A percentile compares a stretch with the other conserved stretches of the same genome.
phyloP scores from a whole-genome alignment of 768 basidiomycete genomes.

The Tylopilus felleus region DNA sequence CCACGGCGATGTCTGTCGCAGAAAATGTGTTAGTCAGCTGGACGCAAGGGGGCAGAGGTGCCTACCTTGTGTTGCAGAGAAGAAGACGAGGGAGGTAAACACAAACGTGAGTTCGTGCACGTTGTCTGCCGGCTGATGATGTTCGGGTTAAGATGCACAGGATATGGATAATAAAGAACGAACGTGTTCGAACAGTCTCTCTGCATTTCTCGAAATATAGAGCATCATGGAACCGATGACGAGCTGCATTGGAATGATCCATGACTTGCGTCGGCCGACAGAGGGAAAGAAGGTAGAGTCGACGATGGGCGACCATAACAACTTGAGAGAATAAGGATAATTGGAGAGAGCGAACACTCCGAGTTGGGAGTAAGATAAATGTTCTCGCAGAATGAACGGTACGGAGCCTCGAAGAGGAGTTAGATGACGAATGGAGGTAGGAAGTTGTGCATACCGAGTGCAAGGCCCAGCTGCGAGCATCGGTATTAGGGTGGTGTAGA shows the following conservation, averaged over 20 bases:
- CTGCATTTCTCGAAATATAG: conserved; percentile 69
- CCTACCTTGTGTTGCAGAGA: conserved; percentile 95
- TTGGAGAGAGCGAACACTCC: conserved; percentile 90
- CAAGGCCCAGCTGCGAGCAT: conserved; percentile 68
- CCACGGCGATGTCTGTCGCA: conserved; percentile 87
- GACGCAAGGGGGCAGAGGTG: neutral
- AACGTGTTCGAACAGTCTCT: conserved; percentile 78
- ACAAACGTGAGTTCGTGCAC: conserved; percentile 73
- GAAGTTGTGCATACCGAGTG: conserved; percentile 56
- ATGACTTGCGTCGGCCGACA: conserved; percentile 93
- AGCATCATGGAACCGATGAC: conserved; percentile 84
- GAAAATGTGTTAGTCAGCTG: conserved; percentile 12
- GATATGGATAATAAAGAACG: conserved; percentile 12
- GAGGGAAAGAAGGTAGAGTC: conserved; percentile 83
- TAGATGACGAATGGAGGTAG: neutral
- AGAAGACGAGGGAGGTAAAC: conserved; percentile 87
- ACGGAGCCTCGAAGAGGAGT: conserved; percentile 66
- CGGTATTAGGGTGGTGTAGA: conserved; percentile 6
- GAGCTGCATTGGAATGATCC: conserved; percentile 97
- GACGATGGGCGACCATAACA: conserved; percentile 96
- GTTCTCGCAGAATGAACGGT: conserved; percentile 92
- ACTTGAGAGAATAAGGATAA: conserved; percentile 95
- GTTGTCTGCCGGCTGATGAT: conserved; percentile 71
- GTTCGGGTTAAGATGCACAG: conserved; percentile 6
- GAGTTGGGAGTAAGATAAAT: conserved; percentile 95